Evolutionary conservation across 495 filamentous ascomycete species (phyloP), one percentile per base, ranked within the genome.

Genomic region (Gamarada debralockiae): DNA sequence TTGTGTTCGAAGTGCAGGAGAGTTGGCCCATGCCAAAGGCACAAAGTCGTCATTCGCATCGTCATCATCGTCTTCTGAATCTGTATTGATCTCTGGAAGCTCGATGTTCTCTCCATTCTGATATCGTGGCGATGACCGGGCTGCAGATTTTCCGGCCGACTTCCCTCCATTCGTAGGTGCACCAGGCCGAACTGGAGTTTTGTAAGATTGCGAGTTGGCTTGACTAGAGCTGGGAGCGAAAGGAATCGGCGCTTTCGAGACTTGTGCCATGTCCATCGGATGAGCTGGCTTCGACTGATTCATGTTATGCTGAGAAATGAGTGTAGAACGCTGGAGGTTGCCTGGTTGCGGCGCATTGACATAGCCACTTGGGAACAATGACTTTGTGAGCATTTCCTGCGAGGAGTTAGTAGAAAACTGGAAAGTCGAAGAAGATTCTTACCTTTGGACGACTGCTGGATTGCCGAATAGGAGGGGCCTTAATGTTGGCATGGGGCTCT

Each of bases 1-100:
- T 38, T 86, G 71, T 27, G 73, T 69, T 15, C 84, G 79, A 10
- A 99, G 77, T 47, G 85, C 81, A 8, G 91, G 92, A 1, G 88
- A 83, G 59, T 95, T 83, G 4, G 87, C 89, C 93, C 93, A 99
- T 29, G 77, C 72, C 2, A 90, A 85, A 6, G 87, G 75, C 17
- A 74, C 72, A 53, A 88, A 81, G 40, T 52, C 52, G 25, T 64
- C 70, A 2, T 67, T 66, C 24, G 74, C 71, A 22, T 89, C 79
- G n/a, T 15, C 4, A 8, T 85, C 80, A 54, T 91, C 83, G 57
- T 95, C 86, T 66, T 95, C 87, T 40, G 85, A 86, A 62, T 95
- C 89, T 1, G 92, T 91, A 48, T 87, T 80, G 66, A 97, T 89
- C 60, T 96, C 89, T 0, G 92, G 90, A 29, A 97, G 78, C 53